Conservation (phyloP, 768 basidiomycete genomes). For the Tulasnella sp. region DNA sequence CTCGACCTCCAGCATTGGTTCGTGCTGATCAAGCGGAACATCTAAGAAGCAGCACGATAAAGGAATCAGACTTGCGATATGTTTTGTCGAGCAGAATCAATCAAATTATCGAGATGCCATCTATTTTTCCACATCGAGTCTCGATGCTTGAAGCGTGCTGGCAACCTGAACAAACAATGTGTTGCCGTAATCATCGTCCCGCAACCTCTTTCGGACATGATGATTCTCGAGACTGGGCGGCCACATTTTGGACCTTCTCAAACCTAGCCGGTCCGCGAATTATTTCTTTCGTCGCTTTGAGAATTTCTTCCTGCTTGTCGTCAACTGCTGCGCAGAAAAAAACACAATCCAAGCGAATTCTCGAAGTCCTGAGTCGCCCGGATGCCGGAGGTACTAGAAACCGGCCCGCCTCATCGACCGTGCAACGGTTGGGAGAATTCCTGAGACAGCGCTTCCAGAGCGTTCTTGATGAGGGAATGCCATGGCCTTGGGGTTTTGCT, state of each 20-base stretch:
- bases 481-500: neutral
- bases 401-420: neutral
- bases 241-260: neutral
- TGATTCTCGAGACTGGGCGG: neutral
- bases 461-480: neutral
- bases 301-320: neutral
- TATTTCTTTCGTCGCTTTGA: neutral
- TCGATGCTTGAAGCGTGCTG: neutral
- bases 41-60: neutral
- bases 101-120: neutral
- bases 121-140: neutral
- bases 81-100: neutral
- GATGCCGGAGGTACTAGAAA: neutral
- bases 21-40: neutral
- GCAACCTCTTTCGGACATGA: no score
- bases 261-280: neutral
- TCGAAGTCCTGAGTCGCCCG: neutral
- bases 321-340: neutral
- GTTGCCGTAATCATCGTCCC: neutral
- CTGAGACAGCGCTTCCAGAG: neutral
- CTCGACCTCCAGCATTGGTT: neutral
- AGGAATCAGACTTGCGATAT: neutral
- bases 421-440: neutral
- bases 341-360: neutral
- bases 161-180: neutral